Base-by-base conservation (phyloP, 2,329 filamentous ascomycete species). In the Aspergillus fructus region DNA sequence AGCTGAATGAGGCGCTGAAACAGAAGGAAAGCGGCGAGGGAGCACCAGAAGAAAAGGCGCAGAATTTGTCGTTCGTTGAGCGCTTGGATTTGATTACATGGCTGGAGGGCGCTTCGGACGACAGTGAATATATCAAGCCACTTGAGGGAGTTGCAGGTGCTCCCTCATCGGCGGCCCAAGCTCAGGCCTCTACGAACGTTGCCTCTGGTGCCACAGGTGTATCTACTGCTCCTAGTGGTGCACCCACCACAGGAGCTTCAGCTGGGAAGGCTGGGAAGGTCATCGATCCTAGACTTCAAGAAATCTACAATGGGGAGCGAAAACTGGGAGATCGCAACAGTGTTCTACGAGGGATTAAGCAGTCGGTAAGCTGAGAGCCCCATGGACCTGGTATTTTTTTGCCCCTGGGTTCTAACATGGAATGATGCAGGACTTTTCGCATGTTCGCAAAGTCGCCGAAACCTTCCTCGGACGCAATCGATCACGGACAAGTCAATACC, bases 321-420 rank as follows among this genome's bases (percentile, higher is more conserved):
- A 89, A 87, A 71, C 93, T 96, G 85, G 93, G 93, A 11, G 93
- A 99, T 75, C 86, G 93, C 66, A 99, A 99, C 76, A 92, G 86
- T 37, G 85, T 92, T 9, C 79, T 99, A 56, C 83, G 92, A 59
- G 94, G 94, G 2, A 87, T 91, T 69, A 97, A 96, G 75, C 88
- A 90, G 48, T 93, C 90, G 42, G 93, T 96, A 81, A 53, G 60
- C 59, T 23, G n/a, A 17, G 24, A n/a, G 3, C 23, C 5, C 3
- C 41, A 9, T 9, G 8, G 24, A 7, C 15, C 9, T 5, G 9
- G 8, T 30, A 3, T 21, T 27, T 45, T 45, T 12, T 21, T 24
- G 12, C 30, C 12, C 4, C n/a, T 30, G 15, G 8, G 15, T 46
- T 39, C 58, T 62, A 51, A 52, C 40, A 15, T 8, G 15, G 4